phyloP scores from a whole-genome alignment of 139 green algal genomes.

The Edaphochlamys debaryana region DNA sequence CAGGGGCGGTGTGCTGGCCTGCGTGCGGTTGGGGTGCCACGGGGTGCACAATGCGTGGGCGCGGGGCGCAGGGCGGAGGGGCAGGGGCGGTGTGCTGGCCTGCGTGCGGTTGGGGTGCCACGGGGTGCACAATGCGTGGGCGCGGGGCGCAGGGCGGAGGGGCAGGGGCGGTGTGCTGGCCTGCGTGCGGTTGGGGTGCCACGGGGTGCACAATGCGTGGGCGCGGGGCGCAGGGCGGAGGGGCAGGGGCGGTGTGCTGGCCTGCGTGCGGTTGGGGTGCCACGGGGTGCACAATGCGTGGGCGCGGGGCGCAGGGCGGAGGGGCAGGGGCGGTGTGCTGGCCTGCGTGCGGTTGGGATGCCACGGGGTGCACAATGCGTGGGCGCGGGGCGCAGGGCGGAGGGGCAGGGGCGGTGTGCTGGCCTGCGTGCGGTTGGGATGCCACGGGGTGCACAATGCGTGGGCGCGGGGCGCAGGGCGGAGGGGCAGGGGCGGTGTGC shows the following conservation, averaged over 20 bases:
- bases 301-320: too few species aligned
- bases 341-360: slow-evolving; percentile 43
- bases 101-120: background rate
- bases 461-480: too few species aligned
- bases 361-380: background rate
- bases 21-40: background rate
- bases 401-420: too few species aligned
- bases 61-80: too few species aligned
- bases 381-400: too few species aligned
- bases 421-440: slow-evolving; percentile 55
- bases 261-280: slow-evolving; percentile 43
- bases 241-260: too few species aligned
- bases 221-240: too few species aligned
- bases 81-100: slow-evolving; percentile 96
- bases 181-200: slow-evolving; percentile 28
- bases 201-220: background rate
- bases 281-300: background rate
- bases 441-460: background rate
- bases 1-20: slow-evolving; percentile 96
- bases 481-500: too few species aligned
- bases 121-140: background rate
- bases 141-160: too few species aligned
- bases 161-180: too few species aligned
- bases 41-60: background rate
- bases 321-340: too few species aligned